These are phyloP conservation scores for Trebouxia gelatinosa DNA, from an alignment of 163 green algal species.

Conservation along the genomic window DNA sequence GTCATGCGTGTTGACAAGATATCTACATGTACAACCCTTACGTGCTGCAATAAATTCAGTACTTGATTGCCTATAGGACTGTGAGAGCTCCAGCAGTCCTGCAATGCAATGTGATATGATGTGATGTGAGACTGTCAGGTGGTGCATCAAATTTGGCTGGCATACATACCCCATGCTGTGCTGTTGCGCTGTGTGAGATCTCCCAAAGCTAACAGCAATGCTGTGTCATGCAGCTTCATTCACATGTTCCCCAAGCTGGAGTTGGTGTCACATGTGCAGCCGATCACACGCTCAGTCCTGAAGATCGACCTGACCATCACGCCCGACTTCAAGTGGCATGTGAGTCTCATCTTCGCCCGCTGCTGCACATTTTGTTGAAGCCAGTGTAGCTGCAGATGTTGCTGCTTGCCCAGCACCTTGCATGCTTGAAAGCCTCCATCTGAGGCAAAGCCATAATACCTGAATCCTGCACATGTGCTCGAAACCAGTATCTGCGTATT, in stretches of 20 bases:
- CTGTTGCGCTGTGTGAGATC: too few relatives aligned
- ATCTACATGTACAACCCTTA: not conserved
- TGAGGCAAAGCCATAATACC: too few relatives aligned
- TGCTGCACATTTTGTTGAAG: not conserved
- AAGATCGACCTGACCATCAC: conserved; percentile 97
- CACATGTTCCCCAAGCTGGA: conserved; percentile 88
- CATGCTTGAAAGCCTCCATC: too few relatives aligned
- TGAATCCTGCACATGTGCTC: too few relatives aligned
- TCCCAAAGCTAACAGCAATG: too few relatives aligned
- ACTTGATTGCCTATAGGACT: not conserved
- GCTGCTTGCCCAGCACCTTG: too few relatives aligned
- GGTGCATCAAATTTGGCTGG: conserved; percentile 28
- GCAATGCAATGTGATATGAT: not conserved
- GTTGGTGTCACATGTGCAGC: conserved; percentile 85
- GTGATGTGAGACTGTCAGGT: not conserved
- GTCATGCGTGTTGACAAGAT: too few relatives aligned
- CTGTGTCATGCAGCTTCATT: conserved; percentile 51
- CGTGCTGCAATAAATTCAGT: not conserved
- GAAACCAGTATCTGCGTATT: not conserved
- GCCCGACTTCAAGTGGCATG: conserved; percentile 96
- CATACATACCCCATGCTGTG: too few relatives aligned
- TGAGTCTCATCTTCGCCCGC: conserved; percentile 48
- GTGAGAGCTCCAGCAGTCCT: not conserved
- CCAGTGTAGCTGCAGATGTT: not conserved
- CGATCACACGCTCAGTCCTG: conserved; percentile 90